Percentiles rank a stretch among this genome's conserved stretches.
These are phyloP conservation scores for Cryptococcus maquisensis DNA, from an alignment of 1,284 basidiomycete species.

Conservation along the genomic window DNA sequence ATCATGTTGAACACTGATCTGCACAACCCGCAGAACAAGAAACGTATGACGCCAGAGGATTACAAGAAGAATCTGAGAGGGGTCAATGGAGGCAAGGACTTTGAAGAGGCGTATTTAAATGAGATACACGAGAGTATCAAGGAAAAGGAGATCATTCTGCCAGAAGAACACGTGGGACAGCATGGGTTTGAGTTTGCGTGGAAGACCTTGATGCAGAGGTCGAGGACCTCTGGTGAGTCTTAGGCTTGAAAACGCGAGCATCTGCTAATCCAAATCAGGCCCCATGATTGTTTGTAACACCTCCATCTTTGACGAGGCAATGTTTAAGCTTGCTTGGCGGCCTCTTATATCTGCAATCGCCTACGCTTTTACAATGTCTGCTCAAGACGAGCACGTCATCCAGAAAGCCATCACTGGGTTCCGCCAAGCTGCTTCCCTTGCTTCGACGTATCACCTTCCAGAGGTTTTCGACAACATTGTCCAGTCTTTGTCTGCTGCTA, in stretches of 20 bases:
- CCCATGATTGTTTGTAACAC: slow-evolving; percentile 75
- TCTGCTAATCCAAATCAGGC: slow-evolving; percentile 52
- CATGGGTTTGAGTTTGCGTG: slow-evolving; percentile 98
- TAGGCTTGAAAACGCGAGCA: background rate
- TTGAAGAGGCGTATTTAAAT: slow-evolving; percentile 77
- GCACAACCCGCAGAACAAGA: slow-evolving; percentile 96
- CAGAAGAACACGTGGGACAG: slow-evolving; percentile 95
- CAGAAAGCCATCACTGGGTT: slow-evolving; percentile 93
- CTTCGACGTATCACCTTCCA: slow-evolving; percentile 79
- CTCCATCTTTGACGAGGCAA: slow-evolving; percentile 74
- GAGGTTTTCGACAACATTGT: slow-evolving; percentile 98
- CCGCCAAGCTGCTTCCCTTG: slow-evolving; percentile 90
- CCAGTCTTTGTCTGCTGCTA: slow-evolving; percentile 82
- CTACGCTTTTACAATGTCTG: slow-evolving; percentile 86
- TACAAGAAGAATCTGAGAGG: slow-evolving; percentile 90
- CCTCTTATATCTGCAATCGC: slow-evolving; percentile 86
- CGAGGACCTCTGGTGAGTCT: slow-evolving; percentile 67
- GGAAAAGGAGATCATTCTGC: slow-evolving; percentile 93
- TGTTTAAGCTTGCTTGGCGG: slow-evolving; percentile 91
- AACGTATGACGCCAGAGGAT: slow-evolving; percentile 94
- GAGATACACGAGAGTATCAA: slow-evolving; percentile 91
- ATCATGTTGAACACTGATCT: slow-evolving; percentile 99
- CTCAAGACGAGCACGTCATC: slow-evolving; percentile 90
- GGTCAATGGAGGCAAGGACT: slow-evolving; percentile 82
- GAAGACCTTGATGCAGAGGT: slow-evolving; percentile 86